A percentile compares a stretch with the other conserved stretches of the same genome.
These are phyloP conservation scores for Penicillium lividum DNA, from an alignment of 495 filamentous ascomycete genomes.

Conservation along the genomic window DNA sequence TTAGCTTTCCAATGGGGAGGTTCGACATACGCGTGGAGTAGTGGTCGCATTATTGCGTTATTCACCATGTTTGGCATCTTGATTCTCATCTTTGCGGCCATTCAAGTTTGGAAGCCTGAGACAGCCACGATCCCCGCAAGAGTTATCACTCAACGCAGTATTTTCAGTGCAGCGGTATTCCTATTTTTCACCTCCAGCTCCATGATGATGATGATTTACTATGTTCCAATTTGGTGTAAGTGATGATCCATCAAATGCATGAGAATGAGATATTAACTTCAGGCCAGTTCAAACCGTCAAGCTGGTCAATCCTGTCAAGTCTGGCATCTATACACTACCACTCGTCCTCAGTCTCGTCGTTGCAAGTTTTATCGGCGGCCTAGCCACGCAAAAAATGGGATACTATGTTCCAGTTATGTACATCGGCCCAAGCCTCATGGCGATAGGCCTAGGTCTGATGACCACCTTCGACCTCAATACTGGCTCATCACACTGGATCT, in stretches of 20 bases:
- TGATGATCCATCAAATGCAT: neutral
- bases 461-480: constrained; percentile 61
- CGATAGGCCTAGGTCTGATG: constrained; percentile 71
- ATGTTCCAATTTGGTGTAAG: constrained; percentile 21
- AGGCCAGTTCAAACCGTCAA: constrained; percentile 85
- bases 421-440: constrained; percentile 52
- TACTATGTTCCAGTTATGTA: constrained; percentile 80
- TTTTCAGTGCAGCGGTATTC: constrained; percentile 57
- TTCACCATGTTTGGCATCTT: constrained; percentile 56
- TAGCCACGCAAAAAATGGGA: constrained; percentile 59
- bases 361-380: constrained; percentile 61
- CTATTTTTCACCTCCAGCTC: constrained; percentile 55
- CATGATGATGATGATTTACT: constrained; percentile 66
- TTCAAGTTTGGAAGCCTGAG: constrained; percentile 69
- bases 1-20: constrained; percentile 11
- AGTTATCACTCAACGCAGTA: constrained; percentile 69
- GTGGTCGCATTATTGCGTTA: constrained; percentile 5
- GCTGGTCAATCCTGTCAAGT: constrained; percentile 62
- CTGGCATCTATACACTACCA: constrained; percentile 77
- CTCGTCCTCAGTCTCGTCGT: constrained; percentile 66
- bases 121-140: constrained; percentile 75
- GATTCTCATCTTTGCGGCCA: constrained; percentile 56
- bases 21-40: constrained; percentile 4
- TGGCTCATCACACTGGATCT: constrained; percentile 63
- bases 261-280: constrained; percentile 58